phyloP scores from a whole-genome alignment of 495 filamentous ascomycete genomes.

The Neurospora pannonica region DNA sequence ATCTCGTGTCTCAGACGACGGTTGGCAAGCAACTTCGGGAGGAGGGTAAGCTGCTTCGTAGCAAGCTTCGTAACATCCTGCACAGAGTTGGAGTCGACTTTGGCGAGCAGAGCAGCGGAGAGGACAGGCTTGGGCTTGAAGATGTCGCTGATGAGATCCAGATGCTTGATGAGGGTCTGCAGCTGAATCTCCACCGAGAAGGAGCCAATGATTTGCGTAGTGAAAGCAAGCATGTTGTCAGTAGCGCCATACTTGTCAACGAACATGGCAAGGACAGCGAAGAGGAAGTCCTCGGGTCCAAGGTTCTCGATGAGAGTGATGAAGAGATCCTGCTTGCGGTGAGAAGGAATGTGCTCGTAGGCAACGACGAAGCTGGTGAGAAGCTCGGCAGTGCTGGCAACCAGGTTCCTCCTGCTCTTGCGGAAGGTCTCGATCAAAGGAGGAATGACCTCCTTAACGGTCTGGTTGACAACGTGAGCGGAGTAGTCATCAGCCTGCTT shows the following conservation, averaged over 20 bases:
- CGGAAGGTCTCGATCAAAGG: constrained; percentile 80
- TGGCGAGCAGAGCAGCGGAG: constrained; percentile 57
- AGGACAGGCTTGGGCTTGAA: constrained; percentile 59
- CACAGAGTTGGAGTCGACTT: constrained; percentile 48
- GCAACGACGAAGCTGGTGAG: constrained; percentile 87
- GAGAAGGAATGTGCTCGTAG: constrained; percentile 86
- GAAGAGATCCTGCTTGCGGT: constrained; percentile 73
- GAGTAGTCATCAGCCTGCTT: constrained; percentile 92
- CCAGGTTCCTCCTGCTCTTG: constrained; percentile 62
- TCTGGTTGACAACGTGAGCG: constrained; percentile 81
- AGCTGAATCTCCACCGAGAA: constrained; percentile 60
- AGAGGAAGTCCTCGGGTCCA: constrained; percentile 72
- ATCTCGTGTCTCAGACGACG: constrained; percentile 39
- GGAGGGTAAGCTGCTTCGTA: constrained; percentile 50
- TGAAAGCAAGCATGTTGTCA: constrained; percentile 41
- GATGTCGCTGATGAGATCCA: constrained; percentile 62
- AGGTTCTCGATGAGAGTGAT: constrained; percentile 70
- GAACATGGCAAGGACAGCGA: constrained; percentile 61
- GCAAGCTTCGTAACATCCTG: constrained; percentile 50
- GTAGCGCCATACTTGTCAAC: constrained; percentile 55
- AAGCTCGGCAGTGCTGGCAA: constrained; percentile 74
- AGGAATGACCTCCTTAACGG: constrained; percentile 82
- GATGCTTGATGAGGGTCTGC: constrained; percentile 57
- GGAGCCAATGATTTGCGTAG: constrained; percentile 41
- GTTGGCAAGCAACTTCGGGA: constrained; percentile 44